A percentile compares a stretch with the other conserved stretches of the same genome.
Conservation (phyloP, 1,284 basidiomycete genomes). For the Cutaneotrichosporon sp. region DNA sequence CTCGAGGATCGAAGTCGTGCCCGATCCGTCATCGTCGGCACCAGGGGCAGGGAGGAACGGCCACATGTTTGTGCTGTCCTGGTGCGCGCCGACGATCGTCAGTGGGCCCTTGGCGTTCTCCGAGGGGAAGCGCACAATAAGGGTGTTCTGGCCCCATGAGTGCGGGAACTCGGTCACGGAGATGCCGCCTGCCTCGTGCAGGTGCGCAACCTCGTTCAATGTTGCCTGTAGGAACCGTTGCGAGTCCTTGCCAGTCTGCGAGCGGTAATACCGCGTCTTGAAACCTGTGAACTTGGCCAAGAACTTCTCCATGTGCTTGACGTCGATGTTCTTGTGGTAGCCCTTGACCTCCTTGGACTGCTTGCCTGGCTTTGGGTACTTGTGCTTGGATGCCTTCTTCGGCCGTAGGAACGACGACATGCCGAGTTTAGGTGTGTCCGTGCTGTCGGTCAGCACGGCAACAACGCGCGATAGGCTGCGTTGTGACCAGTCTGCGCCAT, state of each 20-base stretch:
- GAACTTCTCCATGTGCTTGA: constrained; percentile 55
- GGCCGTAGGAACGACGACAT: constrained; percentile 42
- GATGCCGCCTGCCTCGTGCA: constrained; percentile 63
- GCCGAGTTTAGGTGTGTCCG: constrained; percentile 61
- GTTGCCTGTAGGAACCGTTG: constrained; percentile 77
- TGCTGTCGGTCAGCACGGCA: constrained; percentile 51
- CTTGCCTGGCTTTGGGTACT: constrained; percentile 44
- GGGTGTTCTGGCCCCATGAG: constrained; percentile 85
- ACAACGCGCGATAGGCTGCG: neutral
- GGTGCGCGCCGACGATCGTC: constrained; percentile 73
- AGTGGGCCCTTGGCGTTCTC: constrained; percentile 46
- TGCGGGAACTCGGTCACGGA: constrained; percentile 67
- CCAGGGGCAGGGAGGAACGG: constrained; percentile 78
- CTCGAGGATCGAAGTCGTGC: constrained; percentile 86
- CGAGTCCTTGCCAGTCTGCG: constrained; percentile 64
- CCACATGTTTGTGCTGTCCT: constrained; percentile 84
- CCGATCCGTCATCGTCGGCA: constrained; percentile 81
- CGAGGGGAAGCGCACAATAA: constrained; percentile 60
- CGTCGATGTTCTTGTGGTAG: constrained; percentile 33
- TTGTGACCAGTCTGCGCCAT: neutral
- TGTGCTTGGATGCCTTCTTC: constrained; percentile 23
- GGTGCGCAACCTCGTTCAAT: constrained; percentile 65
- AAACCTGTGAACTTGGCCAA: constrained; percentile 62
- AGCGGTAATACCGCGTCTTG: constrained; percentile 52
- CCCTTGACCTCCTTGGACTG: constrained; percentile 33